These are phyloP conservation scores for Thielaviopsis musarum DNA, from an alignment of 2,329 filamentous ascomycete species.

Conservation along the genomic window DNA sequence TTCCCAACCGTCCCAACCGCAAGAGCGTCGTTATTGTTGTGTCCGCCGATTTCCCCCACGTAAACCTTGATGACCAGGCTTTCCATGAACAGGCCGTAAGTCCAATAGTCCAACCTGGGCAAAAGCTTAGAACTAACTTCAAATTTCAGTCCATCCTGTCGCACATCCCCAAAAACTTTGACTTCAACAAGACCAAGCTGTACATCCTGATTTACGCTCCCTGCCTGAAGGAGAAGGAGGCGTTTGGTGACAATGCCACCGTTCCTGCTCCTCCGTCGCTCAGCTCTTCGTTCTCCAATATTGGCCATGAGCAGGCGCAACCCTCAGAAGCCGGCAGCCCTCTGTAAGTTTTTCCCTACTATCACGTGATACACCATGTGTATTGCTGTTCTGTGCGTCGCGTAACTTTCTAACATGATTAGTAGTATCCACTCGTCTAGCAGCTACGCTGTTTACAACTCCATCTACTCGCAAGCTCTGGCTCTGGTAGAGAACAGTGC, in stretches of 20 bases:
- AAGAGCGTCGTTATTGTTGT: slow-evolving; percentile 81
- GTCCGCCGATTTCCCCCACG: slow-evolving; percentile 53
- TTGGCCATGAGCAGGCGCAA: slow-evolving; percentile 54
- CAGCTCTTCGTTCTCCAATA: slow-evolving; percentile 77
- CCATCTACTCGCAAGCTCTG: slow-evolving; percentile 64
- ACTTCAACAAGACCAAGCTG: slow-evolving; percentile 57
- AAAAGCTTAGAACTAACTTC: neutral
- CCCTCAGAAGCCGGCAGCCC: slow-evolving; percentile 45
- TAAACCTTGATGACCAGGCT: slow-evolving; percentile 40
- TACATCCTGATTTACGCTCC: slow-evolving; percentile 87
- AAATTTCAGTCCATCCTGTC: slow-evolving; percentile 62
- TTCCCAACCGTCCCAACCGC: slow-evolving; percentile 19
- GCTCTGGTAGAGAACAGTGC: slow-evolving; percentile 66
- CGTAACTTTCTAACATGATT: neutral
- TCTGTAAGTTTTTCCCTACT: slow-evolving; percentile 21
- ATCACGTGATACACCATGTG: slow-evolving; percentile 16
- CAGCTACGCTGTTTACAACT: slow-evolving; percentile 50
- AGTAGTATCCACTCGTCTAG: slow-evolving; percentile 30
- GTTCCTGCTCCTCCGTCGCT: slow-evolving; percentile 42
- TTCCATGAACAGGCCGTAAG: slow-evolving; percentile 70
- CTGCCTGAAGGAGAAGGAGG: slow-evolving; percentile 47
- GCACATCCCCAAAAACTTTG: slow-evolving; percentile 63
- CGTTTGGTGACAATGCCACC: slow-evolving; percentile 36
- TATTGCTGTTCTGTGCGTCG: slow-evolving; percentile 8
- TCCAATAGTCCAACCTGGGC: slow-evolving; percentile 12